Evolutionary conservation across 1,139 yeast species (phyloP).

Genomic region (Candida tetrigidarum): DNA sequence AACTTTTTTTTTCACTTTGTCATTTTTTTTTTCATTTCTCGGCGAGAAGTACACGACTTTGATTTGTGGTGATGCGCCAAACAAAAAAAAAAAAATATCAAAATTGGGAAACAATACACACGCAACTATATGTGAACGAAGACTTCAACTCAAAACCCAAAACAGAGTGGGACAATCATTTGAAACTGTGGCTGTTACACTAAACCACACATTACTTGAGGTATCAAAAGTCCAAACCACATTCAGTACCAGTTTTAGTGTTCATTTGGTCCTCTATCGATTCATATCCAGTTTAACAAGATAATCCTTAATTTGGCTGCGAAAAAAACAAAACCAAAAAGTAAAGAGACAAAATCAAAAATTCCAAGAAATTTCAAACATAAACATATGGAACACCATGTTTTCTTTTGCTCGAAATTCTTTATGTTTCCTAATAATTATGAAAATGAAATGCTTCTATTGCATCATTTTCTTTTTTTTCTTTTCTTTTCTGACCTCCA

Average conservation of each 20-base stretch:
- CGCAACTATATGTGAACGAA: neutral
- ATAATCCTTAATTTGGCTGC: constrained; percentile 7
- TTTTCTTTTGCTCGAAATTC: neutral
- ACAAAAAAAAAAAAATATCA: too few relatives aligned
- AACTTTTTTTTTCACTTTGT: too few relatives aligned
- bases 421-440: neutral
- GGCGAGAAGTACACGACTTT: constrained; percentile 2
- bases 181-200: too few relatives aligned
- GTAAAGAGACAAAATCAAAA: neutral
- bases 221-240: too few relatives aligned
- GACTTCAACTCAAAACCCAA: too few relatives aligned
- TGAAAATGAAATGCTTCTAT: neutral
- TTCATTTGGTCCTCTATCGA: too few relatives aligned
- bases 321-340: constrained; percentile 4
- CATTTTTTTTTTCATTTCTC: constrained; percentile 1
- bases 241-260: too few relatives aligned
- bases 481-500: neutral
- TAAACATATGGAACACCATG: neutral
- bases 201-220: too few relatives aligned
- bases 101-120: neutral
- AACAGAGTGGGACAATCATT: too few relatives aligned
- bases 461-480: neutral
- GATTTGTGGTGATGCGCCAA: neutral
- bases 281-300: neutral
- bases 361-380: neutral